phyloP scores from a whole-genome alignment of 768 basidiomycete genomes.

The Royoungia palumana region DNA sequence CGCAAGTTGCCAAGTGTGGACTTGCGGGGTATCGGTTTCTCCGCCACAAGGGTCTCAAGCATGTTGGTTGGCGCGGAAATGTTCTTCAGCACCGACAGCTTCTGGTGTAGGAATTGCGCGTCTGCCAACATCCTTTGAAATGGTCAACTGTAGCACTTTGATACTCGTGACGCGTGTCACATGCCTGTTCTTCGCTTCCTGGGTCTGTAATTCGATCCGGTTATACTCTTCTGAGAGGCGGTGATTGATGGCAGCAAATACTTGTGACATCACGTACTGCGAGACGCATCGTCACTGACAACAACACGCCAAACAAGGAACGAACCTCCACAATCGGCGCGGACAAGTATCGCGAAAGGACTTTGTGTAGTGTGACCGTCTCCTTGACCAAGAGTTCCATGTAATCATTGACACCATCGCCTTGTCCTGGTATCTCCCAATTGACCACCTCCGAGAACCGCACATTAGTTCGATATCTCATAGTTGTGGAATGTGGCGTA shows the following conservation, averaged over 20 bases:
- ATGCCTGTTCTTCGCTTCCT: conserved; percentile 83
- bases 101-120: conserved; percentile 71
- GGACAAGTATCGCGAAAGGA: conserved; percentile 86
- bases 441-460: conserved; percentile 55
- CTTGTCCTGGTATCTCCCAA: conserved; percentile 66
- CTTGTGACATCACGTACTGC: conserved; percentile 92
- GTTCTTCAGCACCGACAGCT: conserved; percentile 71
- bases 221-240: conserved; percentile 84
- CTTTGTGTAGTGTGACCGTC: conserved; percentile 92
- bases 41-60: conserved; percentile 82
- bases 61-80: conserved; percentile 68
- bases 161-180: conserved; percentile 8
- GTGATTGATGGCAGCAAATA: conserved; percentile 90
- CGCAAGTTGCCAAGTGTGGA: conserved; percentile 26
- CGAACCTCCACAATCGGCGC: conserved; percentile 76
- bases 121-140: conserved; percentile 71
- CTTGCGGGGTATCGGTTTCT: conserved; percentile 59
- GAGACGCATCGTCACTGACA: conserved; percentile 11
- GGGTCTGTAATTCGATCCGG: conserved; percentile 75
- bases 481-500: conserved; percentile 4
- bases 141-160: conserved; percentile 13
- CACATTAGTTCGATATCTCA: conserved; percentile 3
- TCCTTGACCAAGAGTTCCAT: conserved; percentile 94
- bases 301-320: conserved; percentile 7
- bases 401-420: conserved; percentile 76